Evolutionary conservation across 73 alveolate genomes (phyloP), one percentile per base, ranked within the genome.

Genomic region (Tetrahymena elliotti): DNA sequence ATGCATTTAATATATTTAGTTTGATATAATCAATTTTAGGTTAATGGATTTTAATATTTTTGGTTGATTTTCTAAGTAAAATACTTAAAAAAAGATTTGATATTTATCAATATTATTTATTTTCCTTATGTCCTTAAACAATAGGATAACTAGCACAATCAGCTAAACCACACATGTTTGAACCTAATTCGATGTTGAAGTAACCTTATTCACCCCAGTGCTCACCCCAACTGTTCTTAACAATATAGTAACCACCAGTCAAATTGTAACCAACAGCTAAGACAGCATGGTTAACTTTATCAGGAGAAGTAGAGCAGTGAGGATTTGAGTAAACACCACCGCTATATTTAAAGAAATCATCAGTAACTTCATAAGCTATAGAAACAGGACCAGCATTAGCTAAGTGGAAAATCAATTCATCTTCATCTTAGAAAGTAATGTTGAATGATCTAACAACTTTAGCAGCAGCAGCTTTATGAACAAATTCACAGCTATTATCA

Each of bases 181-280:
- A 92, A 41, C 99, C 98, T 92, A 98, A 95, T 93, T 95, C 94
- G 93, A 98, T 97, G 92, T 97, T 82, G 97, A 97, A 97, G 97
- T 68, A 98, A 33, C 99, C 99, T 31, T 94, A 52, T 88, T 94
- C 96, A 27, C 99, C 99, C 99, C 99, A 98, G 10, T 94, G 96
- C 38, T 95, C 95, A 53, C 99, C 98, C 99, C 99, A 98, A 24
- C 98, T 98, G 95, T 98, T 98, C 97, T 98, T 97, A 35, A 98
- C 97, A n/a, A 98, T 94, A 96, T 96, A 98, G 97, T 96, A 97
- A 6, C 94, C 95, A 12, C 35, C 93, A 12, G 99, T 98, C 93
- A 94, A 97, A 31, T 68, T 68, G 96, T 83, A 82, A 36, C 99
- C 99, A 20, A 98, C 99, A 39, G 98, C 98, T 33, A 98, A 96